These are phyloP conservation scores for Nephelium lappaceum DNA, from an alignment of 345 rosid species.

Conservation along the genomic window DNA sequence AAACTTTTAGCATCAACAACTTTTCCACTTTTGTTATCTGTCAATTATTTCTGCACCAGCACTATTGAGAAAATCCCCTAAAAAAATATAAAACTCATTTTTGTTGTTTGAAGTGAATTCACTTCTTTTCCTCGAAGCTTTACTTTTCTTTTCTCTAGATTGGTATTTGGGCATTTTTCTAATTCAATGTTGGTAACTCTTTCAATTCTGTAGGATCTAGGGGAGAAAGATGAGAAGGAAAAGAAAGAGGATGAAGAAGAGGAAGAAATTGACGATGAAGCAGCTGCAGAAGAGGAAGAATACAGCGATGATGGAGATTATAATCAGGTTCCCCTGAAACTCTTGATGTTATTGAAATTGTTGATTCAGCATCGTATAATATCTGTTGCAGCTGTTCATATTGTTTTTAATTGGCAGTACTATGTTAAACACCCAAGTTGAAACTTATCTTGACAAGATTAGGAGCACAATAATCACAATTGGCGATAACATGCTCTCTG, in stretches of 20 bases:
- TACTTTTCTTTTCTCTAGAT: background rate
- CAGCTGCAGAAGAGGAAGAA: constrained; percentile 39
- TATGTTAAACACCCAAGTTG: background rate
- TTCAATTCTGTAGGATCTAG: constrained; percentile 32
- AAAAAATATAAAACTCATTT: background rate
- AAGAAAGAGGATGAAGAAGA: constrained; percentile 32
- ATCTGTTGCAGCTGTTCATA: background rate
- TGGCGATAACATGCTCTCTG: background rate
- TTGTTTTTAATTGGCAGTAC: background rate
- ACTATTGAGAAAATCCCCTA: background rate
- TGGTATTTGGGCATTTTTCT: background rate
- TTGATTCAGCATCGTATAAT: background rate
- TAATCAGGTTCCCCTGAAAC: constrained; percentile 40
- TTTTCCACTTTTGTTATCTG: background rate
- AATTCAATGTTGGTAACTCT: background rate
- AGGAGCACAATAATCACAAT: background rate
- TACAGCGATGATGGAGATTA: constrained; percentile 55
- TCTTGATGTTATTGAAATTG: background rate
- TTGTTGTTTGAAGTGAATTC: background rate
- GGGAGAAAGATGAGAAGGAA: constrained; percentile 42
- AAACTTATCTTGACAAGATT: background rate
- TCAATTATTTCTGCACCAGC: background rate
- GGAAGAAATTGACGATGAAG: constrained; percentile 37
- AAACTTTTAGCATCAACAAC: background rate
- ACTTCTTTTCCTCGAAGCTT: background rate